Percentiles rank a stretch among this genome's conserved stretches.
phyloP scores from a whole-genome alignment of 2,329 filamentous ascomycete genomes.

The Arthrobotrys iridis region DNA sequence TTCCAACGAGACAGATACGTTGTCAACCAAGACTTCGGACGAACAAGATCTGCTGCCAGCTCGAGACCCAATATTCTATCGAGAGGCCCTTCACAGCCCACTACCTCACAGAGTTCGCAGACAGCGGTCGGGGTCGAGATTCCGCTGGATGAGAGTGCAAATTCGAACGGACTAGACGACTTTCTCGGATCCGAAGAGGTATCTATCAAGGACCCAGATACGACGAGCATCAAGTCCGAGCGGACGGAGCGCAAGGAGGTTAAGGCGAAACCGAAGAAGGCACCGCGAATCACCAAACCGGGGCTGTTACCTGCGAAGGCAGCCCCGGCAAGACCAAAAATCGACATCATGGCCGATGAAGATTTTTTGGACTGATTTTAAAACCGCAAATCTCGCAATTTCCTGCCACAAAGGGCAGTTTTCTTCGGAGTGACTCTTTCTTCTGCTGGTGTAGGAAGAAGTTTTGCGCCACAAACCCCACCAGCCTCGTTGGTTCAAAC shows the following conservation, averaged over 20 bases:
- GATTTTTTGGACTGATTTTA: constrained; percentile 24
- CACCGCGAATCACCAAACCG: background rate
- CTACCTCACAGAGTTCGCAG: background rate
- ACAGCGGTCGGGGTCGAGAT: constrained; percentile 12
- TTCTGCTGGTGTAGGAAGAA: no score
- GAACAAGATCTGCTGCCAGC: background rate
- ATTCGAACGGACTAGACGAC: constrained; percentile 15
- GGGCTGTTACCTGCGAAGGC: constrained; percentile 29
- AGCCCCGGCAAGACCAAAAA: constrained; percentile 38
- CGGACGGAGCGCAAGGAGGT: background rate
- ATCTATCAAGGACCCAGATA: background rate
- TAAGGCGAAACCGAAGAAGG: constrained; percentile 11
- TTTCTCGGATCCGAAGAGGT: constrained; percentile 30
- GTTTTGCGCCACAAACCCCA: background rate
- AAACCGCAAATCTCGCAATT: no score
- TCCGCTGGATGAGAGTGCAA: constrained; percentile 8
- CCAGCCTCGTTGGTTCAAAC: background rate
- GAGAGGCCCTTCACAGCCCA: background rate
- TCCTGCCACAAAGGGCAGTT: no score
- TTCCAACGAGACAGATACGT: constrained; percentile 42
- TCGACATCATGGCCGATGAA: constrained; percentile 52
- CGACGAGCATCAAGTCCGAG: background rate
- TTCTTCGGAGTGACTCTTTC: no score
- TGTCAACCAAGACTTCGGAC: constrained; percentile 32
- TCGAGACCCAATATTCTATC: background rate